These are phyloP conservation scores for Clonostachys solani DNA, from an alignment of 2,329 filamentous ascomycete species.

Conservation along the genomic window DNA sequence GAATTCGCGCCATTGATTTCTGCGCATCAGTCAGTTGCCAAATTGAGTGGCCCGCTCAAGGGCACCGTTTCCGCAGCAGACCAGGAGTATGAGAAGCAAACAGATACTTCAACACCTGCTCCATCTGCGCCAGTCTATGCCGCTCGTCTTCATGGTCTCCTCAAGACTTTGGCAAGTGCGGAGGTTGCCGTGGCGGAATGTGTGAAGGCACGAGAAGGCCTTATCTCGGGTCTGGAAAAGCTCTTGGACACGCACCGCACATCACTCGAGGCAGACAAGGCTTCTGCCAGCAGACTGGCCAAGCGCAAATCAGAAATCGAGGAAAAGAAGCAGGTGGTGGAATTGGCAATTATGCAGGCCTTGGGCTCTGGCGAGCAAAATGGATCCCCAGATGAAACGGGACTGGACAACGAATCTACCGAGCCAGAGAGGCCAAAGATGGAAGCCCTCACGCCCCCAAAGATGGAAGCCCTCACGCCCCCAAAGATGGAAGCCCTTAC, in stretches of 20 bases:
- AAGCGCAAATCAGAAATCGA: constrained; percentile 68
- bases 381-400: constrained; percentile 33
- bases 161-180: constrained; percentile 83
- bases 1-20: constrained; percentile 76
- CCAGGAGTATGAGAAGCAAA: constrained; percentile 80
- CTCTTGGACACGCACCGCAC: constrained; percentile 70
- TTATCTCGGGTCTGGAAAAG: constrained; percentile 79
- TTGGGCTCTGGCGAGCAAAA: constrained; percentile 58
- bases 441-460: constrained; percentile 82
- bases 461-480: constrained; percentile 68
- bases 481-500: constrained; percentile 9
- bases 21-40: constrained; percentile 69
- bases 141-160: constrained; percentile 80
- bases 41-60: constrained; percentile 65
- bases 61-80: constrained; percentile 67
- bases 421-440: constrained; percentile 75
- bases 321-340: constrained; percentile 80
- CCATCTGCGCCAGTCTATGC: constrained; percentile 89
- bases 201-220: constrained; percentile 75
- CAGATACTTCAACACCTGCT: constrained; percentile 61
- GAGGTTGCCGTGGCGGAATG: constrained; percentile 86
- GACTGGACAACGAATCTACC: constrained; percentile 37
- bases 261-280: constrained; percentile 66
- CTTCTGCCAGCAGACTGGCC: constrained; percentile 37
- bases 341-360: constrained; percentile 85